Conservation (phyloP, 73 alveolate genomes). For the Tetrahymena borealis region DNA sequence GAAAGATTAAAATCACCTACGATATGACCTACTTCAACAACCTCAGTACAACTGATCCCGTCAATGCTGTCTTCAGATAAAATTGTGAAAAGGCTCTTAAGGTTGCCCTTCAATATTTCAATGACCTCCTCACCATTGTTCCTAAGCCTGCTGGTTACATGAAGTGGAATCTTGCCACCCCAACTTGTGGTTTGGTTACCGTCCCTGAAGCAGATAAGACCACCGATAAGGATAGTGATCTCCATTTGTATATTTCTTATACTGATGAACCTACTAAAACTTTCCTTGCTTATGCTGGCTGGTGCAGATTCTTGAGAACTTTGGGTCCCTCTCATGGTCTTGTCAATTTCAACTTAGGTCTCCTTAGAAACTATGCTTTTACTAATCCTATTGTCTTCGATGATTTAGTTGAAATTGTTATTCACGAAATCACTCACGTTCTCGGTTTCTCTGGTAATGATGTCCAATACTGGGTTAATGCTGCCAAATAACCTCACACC, state of each 20-base stretch:
- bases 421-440: neutral
- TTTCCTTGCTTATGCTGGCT: neutral
- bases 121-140: neutral
- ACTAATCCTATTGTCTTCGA: neutral
- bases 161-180: neutral
- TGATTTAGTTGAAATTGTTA: neutral
- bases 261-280: conserved; percentile 1
- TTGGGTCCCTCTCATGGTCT: neutral
- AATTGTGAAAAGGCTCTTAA: neutral
- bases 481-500: neutral
- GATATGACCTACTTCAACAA: neutral
- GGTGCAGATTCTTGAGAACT: neutral
- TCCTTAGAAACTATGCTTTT: neutral
- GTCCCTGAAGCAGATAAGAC: neutral
- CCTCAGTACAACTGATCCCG: neutral
- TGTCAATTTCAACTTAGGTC: neutral
- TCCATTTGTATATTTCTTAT: neutral
- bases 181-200: neutral
- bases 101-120: neutral
- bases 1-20: neutral
- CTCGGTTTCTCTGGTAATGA: neutral
- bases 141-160: neutral
- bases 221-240: neutral
- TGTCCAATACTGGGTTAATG: neutral
- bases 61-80: neutral